Base-by-base conservation (phyloP, 192 early-diverging fungal genomes). In the Linnemannia hyalina region DNA sequence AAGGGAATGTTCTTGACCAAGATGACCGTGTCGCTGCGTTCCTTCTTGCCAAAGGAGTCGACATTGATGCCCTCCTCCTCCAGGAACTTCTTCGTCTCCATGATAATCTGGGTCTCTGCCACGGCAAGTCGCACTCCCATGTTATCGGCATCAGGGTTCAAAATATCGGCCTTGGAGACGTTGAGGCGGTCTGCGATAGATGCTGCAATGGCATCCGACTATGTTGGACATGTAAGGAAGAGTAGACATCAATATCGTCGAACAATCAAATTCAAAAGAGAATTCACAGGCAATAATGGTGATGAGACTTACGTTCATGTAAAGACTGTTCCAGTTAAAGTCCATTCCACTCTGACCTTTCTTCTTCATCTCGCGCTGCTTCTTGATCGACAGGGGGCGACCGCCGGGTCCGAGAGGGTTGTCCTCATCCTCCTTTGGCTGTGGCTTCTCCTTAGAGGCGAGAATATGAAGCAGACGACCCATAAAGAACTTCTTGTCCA, bases 311-410 rank as follows among this genome's bases (percentile, higher is more conserved):
- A 96, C 96, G 78, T 95, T 98, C 96, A 99, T 97, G 78, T 97
- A 99, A 74, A 99, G 89, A 52, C 93, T 93, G 91, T 98, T 99
- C 98, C 98, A 99, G 89, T 96, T 98, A 71, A 97, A 97, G 77
- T 96, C 97, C 82, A 93, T 96, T 32, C 90, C 91, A 29, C 96
- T 95, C 47, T 92, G 83, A 16, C 92, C 93, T 89, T 96, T 97
- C 77, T 91, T 90, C 85, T 97, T 94, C 68, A 91, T 85, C 47
- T 98, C 97, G 80, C 94, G 93, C 88, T 99, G 92, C 75, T 93
- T 91, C 89, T 99, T 98, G 73, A 97, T 93, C 36, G 90, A 90
- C 46, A 92, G 89, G 49, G 92, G 89, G 70, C 91, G 91, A 4
- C 89, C 90, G 73, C 92, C 90, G 35, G 80, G 76, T 68, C 92